Evolutionary conservation across 1,284 basidiomycete genomes (phyloP), one percentile per base, ranked within the genome.

Genomic region (Cutaneotrichosporon daszewskae): DNA sequence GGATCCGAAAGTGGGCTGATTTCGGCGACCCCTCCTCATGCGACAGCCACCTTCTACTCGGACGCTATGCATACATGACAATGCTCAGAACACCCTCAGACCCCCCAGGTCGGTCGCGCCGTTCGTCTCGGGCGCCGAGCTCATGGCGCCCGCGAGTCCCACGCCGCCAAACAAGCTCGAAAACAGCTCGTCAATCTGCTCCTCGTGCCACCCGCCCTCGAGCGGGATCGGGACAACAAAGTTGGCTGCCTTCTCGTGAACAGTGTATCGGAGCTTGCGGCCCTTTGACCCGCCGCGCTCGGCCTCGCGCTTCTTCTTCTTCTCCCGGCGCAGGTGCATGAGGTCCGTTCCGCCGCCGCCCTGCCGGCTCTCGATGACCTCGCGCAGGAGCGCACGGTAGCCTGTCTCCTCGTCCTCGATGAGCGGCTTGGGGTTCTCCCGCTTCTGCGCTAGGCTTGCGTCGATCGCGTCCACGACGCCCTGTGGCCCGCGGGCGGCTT

Each of bases 241-340:
- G 65, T 90, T 89, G 63, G 87, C 85, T 31, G 92, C 72, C 72
- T 94, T 95, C 60, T 94, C 87, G 62, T 95, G 91, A 2, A 87
- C 82, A 49, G 92, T 85, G 66, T 89, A 94, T 50, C 87, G 86
- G 60, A 91, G 68, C 66, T 87, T 88, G 34, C 89, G 75, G 3
- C 91, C 91, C 72, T 96, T 96, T 65, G 83, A 87, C n/a, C 88
- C 91, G 54, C 84, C 88, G 0, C 89, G 87, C 66, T 95, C 91
- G 11, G 94, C 87, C 48, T 78, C 80, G 64, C 85, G 83, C 73
- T 85, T 88, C 55, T 74, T 75, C 62, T 76, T 77, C 62, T 77
- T 76, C 70, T 74, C 82, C 19, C 59, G 49, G 12, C 67, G 54
- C 18, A 66, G 53, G 42, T 59, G 55, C 17, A 50, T 54, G 32